phyloP scores from a whole-genome alignment of 1,284 basidiomycete genomes.

The Fomes fomentarius region DNA sequence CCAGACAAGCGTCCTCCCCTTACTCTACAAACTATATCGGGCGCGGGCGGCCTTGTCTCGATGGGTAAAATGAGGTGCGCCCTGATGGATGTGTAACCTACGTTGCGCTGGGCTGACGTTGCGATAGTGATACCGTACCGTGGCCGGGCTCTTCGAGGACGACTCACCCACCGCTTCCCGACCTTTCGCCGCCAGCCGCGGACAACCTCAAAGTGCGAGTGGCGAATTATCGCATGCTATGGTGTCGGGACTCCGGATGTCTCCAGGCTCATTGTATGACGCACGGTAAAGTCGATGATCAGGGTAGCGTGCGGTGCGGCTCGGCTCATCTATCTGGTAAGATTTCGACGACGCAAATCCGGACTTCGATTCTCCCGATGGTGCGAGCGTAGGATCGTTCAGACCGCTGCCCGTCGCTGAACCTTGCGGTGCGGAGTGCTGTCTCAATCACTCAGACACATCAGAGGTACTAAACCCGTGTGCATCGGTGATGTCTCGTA shows the following conservation, averaged over 20 bases:
- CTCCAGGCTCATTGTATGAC: slow-evolving; percentile 51
- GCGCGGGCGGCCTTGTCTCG: slow-evolving; percentile 34
- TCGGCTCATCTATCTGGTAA: background rate
- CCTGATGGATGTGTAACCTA: background rate
- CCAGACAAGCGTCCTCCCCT: slow-evolving; percentile 44
- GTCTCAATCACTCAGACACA: background rate
- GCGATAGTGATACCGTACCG: slow-evolving; percentile 13
- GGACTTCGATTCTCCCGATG: background rate
- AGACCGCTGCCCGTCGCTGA: background rate
- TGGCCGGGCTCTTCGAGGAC: slow-evolving; percentile 23
- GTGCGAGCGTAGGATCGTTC: background rate
- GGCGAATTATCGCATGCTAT: slow-evolving; percentile 41
- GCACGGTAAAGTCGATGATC: slow-evolving; percentile 43
- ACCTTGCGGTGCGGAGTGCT: slow-evolving; percentile 14
- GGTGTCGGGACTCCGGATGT: slow-evolving; percentile 60
- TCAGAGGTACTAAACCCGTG: background rate
- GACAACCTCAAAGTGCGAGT: slow-evolving; percentile 35
- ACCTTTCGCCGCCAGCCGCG: slow-evolving; percentile 23
- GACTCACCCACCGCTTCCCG: slow-evolving; percentile 5
- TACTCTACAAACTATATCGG: slow-evolving; percentile 30
- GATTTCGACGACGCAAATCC: slow-evolving; percentile 10
- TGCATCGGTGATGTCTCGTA: background rate
- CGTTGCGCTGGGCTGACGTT: background rate
- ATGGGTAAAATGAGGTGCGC: slow-evolving; percentile 39
- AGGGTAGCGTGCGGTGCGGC: background rate